These are phyloP conservation scores for Suillus hirtellus DNA, from an alignment of 768 basidiomycete species.

Conservation along the genomic window DNA sequence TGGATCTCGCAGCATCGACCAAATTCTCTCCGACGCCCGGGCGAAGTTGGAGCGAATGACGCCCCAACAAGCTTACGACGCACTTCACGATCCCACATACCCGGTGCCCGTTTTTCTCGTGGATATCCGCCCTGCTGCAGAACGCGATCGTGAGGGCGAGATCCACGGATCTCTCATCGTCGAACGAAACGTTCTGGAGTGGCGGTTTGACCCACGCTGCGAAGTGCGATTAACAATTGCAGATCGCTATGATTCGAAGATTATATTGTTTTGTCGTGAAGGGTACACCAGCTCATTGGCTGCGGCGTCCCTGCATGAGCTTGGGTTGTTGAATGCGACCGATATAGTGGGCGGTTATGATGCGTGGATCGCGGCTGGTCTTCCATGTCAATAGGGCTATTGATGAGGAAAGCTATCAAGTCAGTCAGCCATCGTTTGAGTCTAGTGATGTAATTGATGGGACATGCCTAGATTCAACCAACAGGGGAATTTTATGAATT, in stretches of 20 bases:
- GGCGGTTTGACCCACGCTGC: constrained; percentile 75
- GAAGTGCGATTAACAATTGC: constrained; percentile 61
- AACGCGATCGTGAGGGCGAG: constrained; percentile 56
- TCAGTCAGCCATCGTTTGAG: constrained; percentile 25
- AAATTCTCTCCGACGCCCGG: constrained; percentile 58
- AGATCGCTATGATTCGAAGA: constrained; percentile 70
- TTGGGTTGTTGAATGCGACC: constrained; percentile 73
- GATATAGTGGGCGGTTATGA: constrained; percentile 75
- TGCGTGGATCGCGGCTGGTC: constrained; percentile 67
- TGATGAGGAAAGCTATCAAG: constrained; percentile 30
- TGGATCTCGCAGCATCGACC: constrained; percentile 58
- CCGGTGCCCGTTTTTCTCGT: constrained; percentile 71
- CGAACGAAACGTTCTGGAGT: constrained; percentile 77
- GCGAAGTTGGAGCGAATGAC: constrained; percentile 65
- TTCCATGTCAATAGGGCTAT: constrained; percentile 49
- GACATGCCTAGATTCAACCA: not conserved
- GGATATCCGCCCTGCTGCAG: constrained; percentile 69
- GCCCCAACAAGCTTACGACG: constrained; percentile 57
- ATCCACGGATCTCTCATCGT: constrained; percentile 69
- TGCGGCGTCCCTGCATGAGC: constrained; percentile 63
- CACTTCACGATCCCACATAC: constrained; percentile 53
- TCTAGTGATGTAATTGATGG: constrained; percentile 15
- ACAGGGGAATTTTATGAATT: not conserved
- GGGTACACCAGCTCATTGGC: constrained; percentile 74
- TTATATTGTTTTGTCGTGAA: constrained; percentile 76